Base-by-base conservation (phyloP, 2,329 filamentous ascomycete species). In the Aspergillus hiratsukae region DNA sequence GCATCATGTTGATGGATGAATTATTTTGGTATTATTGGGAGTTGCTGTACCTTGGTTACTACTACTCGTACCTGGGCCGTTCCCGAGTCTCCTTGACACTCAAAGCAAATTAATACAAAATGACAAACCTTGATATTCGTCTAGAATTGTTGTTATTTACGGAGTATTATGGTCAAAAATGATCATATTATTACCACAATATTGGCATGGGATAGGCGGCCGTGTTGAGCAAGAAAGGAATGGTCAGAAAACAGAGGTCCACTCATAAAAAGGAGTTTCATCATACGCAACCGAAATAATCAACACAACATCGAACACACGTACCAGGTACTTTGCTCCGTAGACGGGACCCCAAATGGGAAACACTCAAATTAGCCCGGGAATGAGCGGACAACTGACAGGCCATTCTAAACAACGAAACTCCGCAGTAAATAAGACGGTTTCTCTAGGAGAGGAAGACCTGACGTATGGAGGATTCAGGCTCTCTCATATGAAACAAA, bases 181-280 rank as follows among this genome's bases (percentile, higher is more conserved):
- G 8, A 45, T 45, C 19, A 2, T 17, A 17, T 37, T 37, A 37
- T 6, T 37, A 37, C 31, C 6, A 7, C 31, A 37, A 37, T 37
- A 37, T 37, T 37, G 31, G 31, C 31, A 4, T 35, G 31, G 31
- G 14, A 17, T 17, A 21, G 40, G 41, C 21, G 41, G 41, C 21
- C n/a, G 41, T 45, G 21, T 45, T 23, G 41, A 19, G 28, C 55
- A 45, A 57, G 55, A 53, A 48, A 62, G 56, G 51, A 59, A 60
- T 52, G 56, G 49, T 51, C 28, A 53, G 53, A 50, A 53, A 56
- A 50, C 48, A 49, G 58, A 58, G 60, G 52, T 58, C 60, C 61
- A 62, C 63, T 41, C 45, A 48, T 40, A 52, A 58, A 63, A 57
- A 57, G 52, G 51, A 56, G 53, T 59, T 55, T 53, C 43, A 46